Evolutionary conservation across 805 yeast species (phyloP), one percentile per base, ranked within the genome.

Genomic region (Nakazawaea ernobii): DNA sequence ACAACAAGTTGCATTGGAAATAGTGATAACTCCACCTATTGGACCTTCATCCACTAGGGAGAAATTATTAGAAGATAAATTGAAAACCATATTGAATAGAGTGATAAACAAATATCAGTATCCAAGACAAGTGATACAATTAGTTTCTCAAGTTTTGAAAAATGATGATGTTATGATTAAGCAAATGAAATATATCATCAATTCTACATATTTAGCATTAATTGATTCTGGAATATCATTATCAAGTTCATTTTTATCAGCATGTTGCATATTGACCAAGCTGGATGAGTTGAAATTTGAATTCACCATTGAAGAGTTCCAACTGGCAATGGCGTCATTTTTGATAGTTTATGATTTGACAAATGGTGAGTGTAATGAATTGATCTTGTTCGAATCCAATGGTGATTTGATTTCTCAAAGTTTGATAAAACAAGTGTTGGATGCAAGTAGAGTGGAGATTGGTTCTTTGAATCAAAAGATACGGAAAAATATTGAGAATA

Each of bases 11-110:
- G 81, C 87, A 14, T 62, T 94, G 14, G 97, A 90, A 62, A 75
- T 94, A 7, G 76, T 80, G 17, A 81, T 91, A 2, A 71, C 90
- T 35, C 97, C 98, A 1, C 79, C 84, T 20, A 67, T 71, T 11
- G 98, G 97, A 1, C 74, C 84, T 1, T 75, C 95, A 6, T 48
- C 73, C 60, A 71, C 92, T 1, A 68, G 95, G 54, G 98, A 94
- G 57, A 81, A 83, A 50, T 66, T 80, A 2, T 55, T 94, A 35
- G 96, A 86, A 58, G 89, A 84, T 55, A 79, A 83, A 51, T 56
- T 94, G 14, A 72, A 82, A 42, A 65, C 79, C 4, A 75, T 88
- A 1, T 58, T 91, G 29, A 73, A 79, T 26, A 71, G 84, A 7
- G 71, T 81, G 8, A 73, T 94, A 1, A 67, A 82, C 17, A 70